Evolutionary conservation across 441 rosid genomes (phyloP).

Genomic region (Macaranga tanarius): DNA sequence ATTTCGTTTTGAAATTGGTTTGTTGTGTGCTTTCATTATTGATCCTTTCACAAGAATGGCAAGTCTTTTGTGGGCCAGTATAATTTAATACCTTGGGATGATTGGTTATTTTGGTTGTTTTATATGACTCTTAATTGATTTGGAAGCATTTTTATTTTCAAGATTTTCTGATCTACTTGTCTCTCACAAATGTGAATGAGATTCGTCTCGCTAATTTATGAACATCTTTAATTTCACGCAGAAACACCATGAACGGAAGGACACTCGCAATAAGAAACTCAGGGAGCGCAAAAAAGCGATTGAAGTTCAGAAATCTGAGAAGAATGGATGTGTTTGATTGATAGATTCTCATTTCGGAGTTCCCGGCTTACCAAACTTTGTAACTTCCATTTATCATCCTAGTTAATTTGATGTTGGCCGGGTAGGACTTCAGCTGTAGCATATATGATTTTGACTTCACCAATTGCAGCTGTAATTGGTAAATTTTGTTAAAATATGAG

Average conservation of each 20-base stretch:
- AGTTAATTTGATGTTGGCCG: background rate
- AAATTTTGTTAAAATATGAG: slow-evolving; percentile 25
- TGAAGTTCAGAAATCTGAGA: slow-evolving; percentile 33
- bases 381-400: background rate
- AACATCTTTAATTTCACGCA: slow-evolving; percentile 26
- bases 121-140: background rate
- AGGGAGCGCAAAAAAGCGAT: slow-evolving; percentile 62
- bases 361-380: background rate
- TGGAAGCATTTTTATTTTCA: background rate
- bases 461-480: slow-evolving; percentile 11
- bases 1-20: no score
- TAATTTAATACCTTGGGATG: no score
- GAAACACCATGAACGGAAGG: slow-evolving; percentile 49
- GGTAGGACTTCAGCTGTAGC: background rate
- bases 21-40: no score
- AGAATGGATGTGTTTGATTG: slow-evolving; percentile 19
- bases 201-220: slow-evolving; percentile 1
- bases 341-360: background rate
- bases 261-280: slow-evolving; percentile 45
- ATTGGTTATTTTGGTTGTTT: no score
- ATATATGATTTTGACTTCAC: slow-evolving; percentile 2
- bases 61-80: no score
- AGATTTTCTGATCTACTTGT: background rate
- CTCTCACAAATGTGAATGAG: background rate
- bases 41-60: no score